Evolutionary conservation across 2,329 filamentous ascomycete genomes (phyloP).

Genomic region (Ceratocystis colombiana): DNA sequence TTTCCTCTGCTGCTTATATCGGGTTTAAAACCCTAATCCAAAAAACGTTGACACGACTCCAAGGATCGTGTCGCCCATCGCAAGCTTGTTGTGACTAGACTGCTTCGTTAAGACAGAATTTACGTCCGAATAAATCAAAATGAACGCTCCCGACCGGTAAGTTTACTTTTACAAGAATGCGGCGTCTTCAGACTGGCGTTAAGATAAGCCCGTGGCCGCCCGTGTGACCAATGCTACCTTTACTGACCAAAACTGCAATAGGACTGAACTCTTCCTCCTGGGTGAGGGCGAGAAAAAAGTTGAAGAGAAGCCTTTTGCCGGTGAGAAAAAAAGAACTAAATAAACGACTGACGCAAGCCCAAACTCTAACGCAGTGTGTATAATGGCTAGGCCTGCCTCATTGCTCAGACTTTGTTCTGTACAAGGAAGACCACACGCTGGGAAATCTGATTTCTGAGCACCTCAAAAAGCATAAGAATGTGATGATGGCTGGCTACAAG

Average conservation of each 20-base stretch:
- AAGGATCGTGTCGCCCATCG: neutral
- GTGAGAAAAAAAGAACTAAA: slow-evolving; percentile 41
- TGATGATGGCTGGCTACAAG: slow-evolving; percentile 89
- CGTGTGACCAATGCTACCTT: neutral
- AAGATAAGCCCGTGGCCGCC: neutral
- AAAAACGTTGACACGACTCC: neutral
- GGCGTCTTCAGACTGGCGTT: slow-evolving; percentile 29
- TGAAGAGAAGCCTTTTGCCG: slow-evolving; percentile 75
- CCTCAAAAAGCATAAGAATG: slow-evolving; percentile 71
- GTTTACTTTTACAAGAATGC: slow-evolving; percentile 37
- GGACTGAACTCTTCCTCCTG: slow-evolving; percentile 89
- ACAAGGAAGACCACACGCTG: slow-evolving; percentile 94
- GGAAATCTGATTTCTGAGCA: slow-evolving; percentile 81
- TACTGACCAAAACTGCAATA: slow-evolving; percentile 34
- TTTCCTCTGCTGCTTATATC: neutral
- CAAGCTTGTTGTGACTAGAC: neutral
- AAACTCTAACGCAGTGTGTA: neutral
- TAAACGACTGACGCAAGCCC: neutral
- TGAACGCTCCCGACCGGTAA: slow-evolving; percentile 50
- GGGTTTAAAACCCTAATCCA: neutral
- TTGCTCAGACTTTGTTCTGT: slow-evolving; percentile 87
- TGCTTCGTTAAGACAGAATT: neutral
- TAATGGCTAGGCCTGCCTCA: slow-evolving; percentile 67
- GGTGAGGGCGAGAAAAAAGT: slow-evolving; percentile 87
- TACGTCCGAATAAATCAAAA: slow-evolving; percentile 30